These are phyloP conservation scores for Eucommia ulmoides DNA, from an alignment of 257 asterid genomes.

Conservation along the genomic window DNA sequence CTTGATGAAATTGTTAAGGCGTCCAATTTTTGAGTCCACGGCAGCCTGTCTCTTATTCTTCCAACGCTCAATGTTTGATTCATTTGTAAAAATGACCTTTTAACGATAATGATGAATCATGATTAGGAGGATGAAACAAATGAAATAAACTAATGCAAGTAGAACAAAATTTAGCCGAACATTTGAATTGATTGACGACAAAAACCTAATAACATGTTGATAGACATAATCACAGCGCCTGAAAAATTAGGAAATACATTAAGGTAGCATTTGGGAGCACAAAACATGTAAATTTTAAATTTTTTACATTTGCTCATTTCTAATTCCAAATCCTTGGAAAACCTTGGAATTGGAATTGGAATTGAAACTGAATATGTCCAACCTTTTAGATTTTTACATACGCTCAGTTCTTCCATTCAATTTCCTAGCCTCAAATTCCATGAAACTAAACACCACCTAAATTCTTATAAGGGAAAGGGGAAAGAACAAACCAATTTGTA, in stretches of 20 bases:
- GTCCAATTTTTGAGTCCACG: slow-evolving; percentile 88
- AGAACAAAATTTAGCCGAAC: neutral
- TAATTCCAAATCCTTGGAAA: no score
- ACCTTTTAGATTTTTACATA: no score
- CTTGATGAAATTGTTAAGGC: slow-evolving; percentile 72
- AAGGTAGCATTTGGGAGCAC: no score
- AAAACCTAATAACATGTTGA: neutral
- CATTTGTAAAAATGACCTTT: slow-evolving; percentile 91
- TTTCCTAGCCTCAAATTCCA: no score
- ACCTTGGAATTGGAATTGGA: no score
- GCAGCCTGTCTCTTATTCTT: slow-evolving; percentile 91
- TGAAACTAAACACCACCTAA: no score
- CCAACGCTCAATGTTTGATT: slow-evolving; percentile 92
- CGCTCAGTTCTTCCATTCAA: no score
- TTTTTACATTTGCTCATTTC: no score
- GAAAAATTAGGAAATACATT: no score
- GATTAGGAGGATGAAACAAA: neutral
- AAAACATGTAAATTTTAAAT: no score
- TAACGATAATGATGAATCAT: neutral
- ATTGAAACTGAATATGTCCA: neutral
- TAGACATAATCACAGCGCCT: no score
- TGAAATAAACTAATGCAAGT: neutral
- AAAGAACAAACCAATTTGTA: slow-evolving; percentile 74
- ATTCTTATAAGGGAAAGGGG: no score
- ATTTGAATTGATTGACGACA: neutral